Evolutionary conservation across 305 asterid species (phyloP).

Genomic region (Lippia alba): DNA sequence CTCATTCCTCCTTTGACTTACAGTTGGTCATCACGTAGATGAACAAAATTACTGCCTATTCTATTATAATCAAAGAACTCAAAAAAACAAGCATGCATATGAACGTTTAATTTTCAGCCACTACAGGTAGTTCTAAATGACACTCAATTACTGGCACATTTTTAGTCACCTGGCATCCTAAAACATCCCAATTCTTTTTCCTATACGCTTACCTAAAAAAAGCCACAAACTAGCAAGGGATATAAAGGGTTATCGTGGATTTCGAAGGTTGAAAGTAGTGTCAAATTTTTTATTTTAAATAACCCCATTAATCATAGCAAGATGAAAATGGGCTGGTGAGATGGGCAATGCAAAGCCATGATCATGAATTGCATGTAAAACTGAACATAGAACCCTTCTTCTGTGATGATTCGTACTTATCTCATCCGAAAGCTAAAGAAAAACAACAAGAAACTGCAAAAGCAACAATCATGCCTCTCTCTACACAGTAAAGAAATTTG

Average conservation of each 20-base stretch:
- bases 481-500: not conserved
- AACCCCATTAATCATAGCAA: not conserved
- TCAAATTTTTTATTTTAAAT: not conserved
- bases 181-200: not conserved
- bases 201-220: slow-evolving; percentile 13
- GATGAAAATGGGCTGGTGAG: not conserved
- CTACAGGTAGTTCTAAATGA: slow-evolving; percentile 5
- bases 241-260: not conserved
- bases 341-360: slow-evolving; percentile 13
- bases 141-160: not conserved
- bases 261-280: not conserved
- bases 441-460: not conserved
- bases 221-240: not conserved
- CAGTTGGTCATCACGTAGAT: slow-evolving; percentile 11
- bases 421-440: not conserved
- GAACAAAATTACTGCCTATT: not conserved
- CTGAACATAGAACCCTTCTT: slow-evolving; percentile 7
- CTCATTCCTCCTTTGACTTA: not conserved
- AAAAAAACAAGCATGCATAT: slow-evolving; percentile 5
- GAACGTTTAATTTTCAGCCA: slow-evolving; percentile 2
- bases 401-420: not conserved
- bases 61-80: slow-evolving; percentile 4
- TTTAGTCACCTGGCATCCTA: not conserved
- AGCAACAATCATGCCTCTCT: not conserved
- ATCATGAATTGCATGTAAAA: not conserved